Evolutionary conservation across 1,284 basidiomycete genomes (phyloP).

Genomic region (Polyporus tsugae): DNA sequence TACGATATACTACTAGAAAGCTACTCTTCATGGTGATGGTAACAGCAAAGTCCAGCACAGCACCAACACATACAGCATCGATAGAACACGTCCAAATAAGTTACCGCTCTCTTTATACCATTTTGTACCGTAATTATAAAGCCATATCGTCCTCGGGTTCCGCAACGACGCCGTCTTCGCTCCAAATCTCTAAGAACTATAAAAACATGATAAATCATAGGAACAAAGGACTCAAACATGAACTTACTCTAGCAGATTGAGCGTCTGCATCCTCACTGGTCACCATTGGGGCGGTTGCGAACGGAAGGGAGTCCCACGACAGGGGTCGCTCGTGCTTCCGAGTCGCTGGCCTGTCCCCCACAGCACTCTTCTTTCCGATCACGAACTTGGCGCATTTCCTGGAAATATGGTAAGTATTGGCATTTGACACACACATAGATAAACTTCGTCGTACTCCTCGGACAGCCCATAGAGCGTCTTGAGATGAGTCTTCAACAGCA

Average conservation of each 20-base stretch:
- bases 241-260: conserved; percentile 67
- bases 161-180: conserved; percentile 77
- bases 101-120: conserved; percentile 15
- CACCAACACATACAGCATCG: conserved; percentile 18
- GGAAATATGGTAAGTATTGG: not conserved
- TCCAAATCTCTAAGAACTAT: conserved; percentile 83
- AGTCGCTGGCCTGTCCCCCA: conserved; percentile 83
- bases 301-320: conserved; percentile 77
- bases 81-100: conserved; percentile 19
- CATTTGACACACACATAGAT: not conserved
- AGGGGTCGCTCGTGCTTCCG: conserved; percentile 69
- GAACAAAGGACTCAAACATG: conserved; percentile 14
- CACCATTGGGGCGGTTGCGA: conserved; percentile 64
- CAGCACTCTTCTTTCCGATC: conserved; percentile 84
- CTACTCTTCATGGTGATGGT: conserved; percentile 19
- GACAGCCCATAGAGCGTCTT: conserved; percentile 84
- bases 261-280: conserved; percentile 62
- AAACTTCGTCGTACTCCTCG: conserved; percentile 77
- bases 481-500: conserved; percentile 86
- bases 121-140: conserved; percentile 13
- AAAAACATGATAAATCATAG: conserved; percentile 3
- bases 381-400: conserved; percentile 92
- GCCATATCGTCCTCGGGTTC: conserved; percentile 66
- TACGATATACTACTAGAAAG: conserved; percentile 21
- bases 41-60: conserved; percentile 25